These are phyloP conservation scores for Calocybe gangraenosa DNA, from an alignment of 768 basidiomycete species.

Conservation along the genomic window DNA sequence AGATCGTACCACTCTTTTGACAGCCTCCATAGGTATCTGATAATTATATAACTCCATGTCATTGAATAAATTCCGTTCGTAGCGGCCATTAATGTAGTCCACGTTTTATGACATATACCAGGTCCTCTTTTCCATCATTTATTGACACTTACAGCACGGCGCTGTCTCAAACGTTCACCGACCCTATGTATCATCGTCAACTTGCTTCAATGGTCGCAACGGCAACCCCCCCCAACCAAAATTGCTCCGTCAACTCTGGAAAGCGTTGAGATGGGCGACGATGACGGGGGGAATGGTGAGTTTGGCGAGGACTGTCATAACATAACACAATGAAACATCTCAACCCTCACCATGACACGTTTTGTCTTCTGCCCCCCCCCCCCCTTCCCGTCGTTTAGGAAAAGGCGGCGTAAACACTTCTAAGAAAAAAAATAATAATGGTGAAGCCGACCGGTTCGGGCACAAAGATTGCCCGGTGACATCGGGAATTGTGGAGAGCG, in stretches of 20 bases:
- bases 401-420: neutral
- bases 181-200: neutral
- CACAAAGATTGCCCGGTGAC: slow-evolving; percentile 2
- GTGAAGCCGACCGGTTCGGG: slow-evolving; percentile 6
- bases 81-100: slow-evolving; percentile 3
- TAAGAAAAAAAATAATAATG: neutral
- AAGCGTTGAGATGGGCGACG: neutral
- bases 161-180: slow-evolving; percentile 1
- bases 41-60: too few relatives aligned
- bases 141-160: slow-evolving; percentile 5
- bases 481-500: slow-evolving; percentile 6
- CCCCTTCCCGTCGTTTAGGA: neutral
- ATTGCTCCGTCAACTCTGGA: slow-evolving; percentile 7
- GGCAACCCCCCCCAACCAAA: too few relatives aligned
- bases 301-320: too few relatives aligned
- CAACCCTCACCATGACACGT: neutral
- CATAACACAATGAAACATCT: too few relatives aligned
- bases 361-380: slow-evolving; percentile 2
- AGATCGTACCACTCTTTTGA: neutral
- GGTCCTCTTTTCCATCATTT: slow-evolving; percentile 1
- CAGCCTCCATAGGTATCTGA: too few relatives aligned
- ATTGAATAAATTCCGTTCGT: slow-evolving; percentile 8
- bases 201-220: neutral
- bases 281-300: too few relatives aligned
- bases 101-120: slow-evolving; percentile 6